Conservation (phyloP, 108 stramenopile genomes). For the Tribonema minus region DNA sequence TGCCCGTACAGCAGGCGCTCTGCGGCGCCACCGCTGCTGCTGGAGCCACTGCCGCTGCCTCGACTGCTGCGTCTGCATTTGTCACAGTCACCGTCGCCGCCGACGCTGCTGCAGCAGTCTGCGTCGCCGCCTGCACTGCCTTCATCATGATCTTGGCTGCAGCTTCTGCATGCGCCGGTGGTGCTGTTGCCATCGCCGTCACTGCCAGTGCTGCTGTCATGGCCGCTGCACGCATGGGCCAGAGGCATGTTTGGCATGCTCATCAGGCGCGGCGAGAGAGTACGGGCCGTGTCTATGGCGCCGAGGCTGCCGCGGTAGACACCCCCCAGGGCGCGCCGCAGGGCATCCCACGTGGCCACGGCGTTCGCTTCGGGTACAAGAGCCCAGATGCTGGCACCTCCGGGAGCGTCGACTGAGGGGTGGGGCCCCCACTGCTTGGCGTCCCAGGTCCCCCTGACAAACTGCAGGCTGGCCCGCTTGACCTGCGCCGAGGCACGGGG, state of each 20-base stretch:
- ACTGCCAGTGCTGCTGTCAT: slow-evolving; percentile 2
- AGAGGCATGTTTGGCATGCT: neutral
- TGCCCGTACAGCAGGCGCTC: slow-evolving; percentile 6
- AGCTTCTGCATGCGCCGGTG: neutral
- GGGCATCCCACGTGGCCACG: slow-evolving; percentile 24
- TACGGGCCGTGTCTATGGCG: slow-evolving; percentile 8
- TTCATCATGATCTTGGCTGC: neutral
- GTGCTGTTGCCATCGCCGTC: slow-evolving; percentile 6
- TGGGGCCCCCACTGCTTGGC: neutral
- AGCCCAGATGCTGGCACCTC: slow-evolving; percentile 33
- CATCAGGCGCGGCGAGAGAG: too few species aligned
- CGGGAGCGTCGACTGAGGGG: slow-evolving; percentile 1
- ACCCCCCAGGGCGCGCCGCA: slow-evolving; percentile 12
- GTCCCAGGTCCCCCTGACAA: slow-evolving; percentile 28
- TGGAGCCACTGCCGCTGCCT: too few species aligned
- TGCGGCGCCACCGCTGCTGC: neutral
- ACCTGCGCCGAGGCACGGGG: neutral
- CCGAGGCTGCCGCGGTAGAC: slow-evolving; percentile 21
- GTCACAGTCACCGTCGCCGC: too few species aligned
- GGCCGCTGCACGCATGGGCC: neutral
- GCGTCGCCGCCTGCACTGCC: neutral
- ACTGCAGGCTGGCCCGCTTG: neutral
- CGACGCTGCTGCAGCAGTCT: too few species aligned
- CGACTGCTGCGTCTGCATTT: too few species aligned
- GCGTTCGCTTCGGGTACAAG: neutral